Base-by-base conservation (phyloP, 768 basidiomycete genomes). In the Chiua virens region DNA sequence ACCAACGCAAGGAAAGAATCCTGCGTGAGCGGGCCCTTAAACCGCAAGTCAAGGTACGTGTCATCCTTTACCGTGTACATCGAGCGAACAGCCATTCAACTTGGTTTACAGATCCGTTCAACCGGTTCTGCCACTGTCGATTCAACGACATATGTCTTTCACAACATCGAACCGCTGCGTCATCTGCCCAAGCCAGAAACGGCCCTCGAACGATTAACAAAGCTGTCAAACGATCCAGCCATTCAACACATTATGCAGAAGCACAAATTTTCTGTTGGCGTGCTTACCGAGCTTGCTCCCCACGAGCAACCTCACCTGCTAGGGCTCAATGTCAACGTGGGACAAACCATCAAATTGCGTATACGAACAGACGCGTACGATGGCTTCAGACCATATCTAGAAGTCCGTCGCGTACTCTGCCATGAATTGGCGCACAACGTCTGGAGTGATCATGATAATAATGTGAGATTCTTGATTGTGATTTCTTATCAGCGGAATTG, bases 401-500 rank as follows among this genome's bases (percentile, higher is more conserved):
- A 88, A 1, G 73, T 86, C 21, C 73, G 88, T 44, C 74, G 78
- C 15, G 86, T 89, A 35, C 73, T 90, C 4, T 89, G 87, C 58
- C 89, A 92, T 63, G 89, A 90, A 61, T 69, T 90, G 34, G 72
- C 87, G 20, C 88, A 91, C 64, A 90, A 89, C 58, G 78, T 86
- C 0, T 87, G 82, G 80, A 73, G 79, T 4, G 81, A 83, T 54
- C 88, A 91, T 58, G 83, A 86, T 59, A 76, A 89, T 44, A 80
- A 87, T 54, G 89, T 88, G 54, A 62, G 85, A 9, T 20, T 20
- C 22, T 54, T 21, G 15, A 20, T 37, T 5, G 18, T n/a, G n/a
- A n/a, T n/a, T n/a, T n/a, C n/a, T n/a, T n/a, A 20, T 20, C 17
- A 11, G 9, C 8, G 10, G 5, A 35, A 25, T 21, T 11, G 4